phyloP scores from a whole-genome alignment of 106 monocot genomes.

The Dendrobium nobile region DNA sequence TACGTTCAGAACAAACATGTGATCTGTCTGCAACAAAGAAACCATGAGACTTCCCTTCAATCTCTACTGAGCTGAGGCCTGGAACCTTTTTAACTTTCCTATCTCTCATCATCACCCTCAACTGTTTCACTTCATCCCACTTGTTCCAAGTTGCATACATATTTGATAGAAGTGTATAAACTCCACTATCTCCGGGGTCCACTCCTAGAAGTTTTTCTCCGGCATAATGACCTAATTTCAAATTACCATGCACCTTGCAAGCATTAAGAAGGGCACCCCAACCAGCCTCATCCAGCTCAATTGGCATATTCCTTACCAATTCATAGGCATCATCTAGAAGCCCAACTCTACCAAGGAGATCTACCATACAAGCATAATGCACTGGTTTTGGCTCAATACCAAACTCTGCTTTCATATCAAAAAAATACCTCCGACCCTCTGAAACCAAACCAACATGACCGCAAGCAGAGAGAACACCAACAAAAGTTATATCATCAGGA shows the following conservation, averaged over 20 bases:
- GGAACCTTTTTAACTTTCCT: constrained; percentile 57
- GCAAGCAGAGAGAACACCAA: constrained; percentile 65
- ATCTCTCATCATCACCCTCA: constrained; percentile 51
- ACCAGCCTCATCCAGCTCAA: constrained; percentile 39
- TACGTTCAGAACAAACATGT: constrained; percentile 34
- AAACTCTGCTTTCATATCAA: constrained; percentile 38
- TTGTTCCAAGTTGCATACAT: constrained; percentile 41
- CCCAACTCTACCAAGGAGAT: constrained; percentile 50
- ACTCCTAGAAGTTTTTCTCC: constrained; percentile 41
- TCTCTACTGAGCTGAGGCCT: constrained; percentile 52
- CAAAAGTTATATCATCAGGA: constrained; percentile 60
- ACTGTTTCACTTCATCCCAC: constrained; percentile 50
- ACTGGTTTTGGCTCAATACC: constrained; percentile 37
- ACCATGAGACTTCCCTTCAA: constrained; percentile 45
- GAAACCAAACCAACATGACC: constrained; percentile 49
- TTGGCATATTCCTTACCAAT: constrained; percentile 41
- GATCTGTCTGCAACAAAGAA: constrained; percentile 48
- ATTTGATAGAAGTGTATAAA: constrained; percentile 46
- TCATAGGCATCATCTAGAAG: constrained; percentile 51
- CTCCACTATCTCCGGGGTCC: constrained; percentile 56
- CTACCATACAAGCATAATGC: constrained; percentile 69
- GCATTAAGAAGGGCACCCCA: constrained; percentile 77
- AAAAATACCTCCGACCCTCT: constrained; percentile 46
- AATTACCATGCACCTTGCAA: constrained; percentile 52
- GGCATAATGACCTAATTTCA: constrained; percentile 37